Evolutionary conservation across 2,329 filamentous ascomycete species (phyloP).

Genomic region (Nigrospora oryzae): DNA sequence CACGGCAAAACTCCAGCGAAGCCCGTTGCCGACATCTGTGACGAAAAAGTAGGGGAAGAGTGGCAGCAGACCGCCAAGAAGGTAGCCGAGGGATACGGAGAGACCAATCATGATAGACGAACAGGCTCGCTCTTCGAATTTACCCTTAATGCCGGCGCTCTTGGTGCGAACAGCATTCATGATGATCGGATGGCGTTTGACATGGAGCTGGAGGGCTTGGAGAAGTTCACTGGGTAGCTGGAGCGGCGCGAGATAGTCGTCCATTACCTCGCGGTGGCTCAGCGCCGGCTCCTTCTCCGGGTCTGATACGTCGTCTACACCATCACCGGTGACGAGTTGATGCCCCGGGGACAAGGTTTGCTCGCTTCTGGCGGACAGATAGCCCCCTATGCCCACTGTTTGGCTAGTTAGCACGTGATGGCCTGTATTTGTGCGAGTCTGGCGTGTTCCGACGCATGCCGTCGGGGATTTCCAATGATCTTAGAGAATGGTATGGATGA

Average conservation of each 20-base stretch:
- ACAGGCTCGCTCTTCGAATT: conserved; percentile 12
- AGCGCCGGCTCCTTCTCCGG: conserved; percentile 20
- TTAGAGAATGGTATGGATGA: too few species aligned
- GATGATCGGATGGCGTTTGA: conserved; percentile 7
- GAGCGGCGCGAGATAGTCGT: conserved; percentile 15
- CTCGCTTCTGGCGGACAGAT: conserved; percentile 57
- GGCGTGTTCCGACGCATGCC: too few species aligned
- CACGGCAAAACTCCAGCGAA: conserved; percentile 51
- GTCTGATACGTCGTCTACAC: conserved; percentile 12
- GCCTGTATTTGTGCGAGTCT: too few species aligned
- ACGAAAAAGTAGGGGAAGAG: conserved; percentile 62
- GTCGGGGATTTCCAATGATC: too few species aligned
- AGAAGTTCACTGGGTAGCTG: conserved; percentile 14
- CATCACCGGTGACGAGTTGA: not conserved
- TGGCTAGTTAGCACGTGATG: too few species aligned
- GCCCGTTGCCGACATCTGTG: conserved; percentile 31
- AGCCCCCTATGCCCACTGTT: conserved; percentile 61
- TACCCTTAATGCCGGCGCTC: conserved; percentile 25
- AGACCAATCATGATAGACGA: conserved; percentile 47
- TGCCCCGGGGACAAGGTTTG: conserved; percentile 4
- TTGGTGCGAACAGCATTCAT: conserved; percentile 11
- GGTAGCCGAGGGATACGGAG: conserved; percentile 61
- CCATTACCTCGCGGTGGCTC: conserved; percentile 3
- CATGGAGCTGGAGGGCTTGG: conserved; percentile 12
- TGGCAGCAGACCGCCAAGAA: conserved; percentile 63